A percentile compares a stretch with the other conserved stretches of the same genome.
These are phyloP conservation scores for Selaginella tamariscina DNA, from an alignment of 75 land plant species.

Conservation along the genomic window DNA sequence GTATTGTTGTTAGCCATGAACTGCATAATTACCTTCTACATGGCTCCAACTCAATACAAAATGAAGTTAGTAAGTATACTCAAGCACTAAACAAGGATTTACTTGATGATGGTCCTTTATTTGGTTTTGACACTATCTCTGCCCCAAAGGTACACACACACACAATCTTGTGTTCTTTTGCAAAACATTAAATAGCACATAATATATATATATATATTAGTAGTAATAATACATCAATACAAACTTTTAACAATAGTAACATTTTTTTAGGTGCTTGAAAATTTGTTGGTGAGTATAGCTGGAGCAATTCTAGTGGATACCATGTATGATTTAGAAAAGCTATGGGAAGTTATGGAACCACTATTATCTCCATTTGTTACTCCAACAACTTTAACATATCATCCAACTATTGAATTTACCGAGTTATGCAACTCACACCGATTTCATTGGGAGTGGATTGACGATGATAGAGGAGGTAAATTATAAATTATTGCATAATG, in stretches of 20 bases:
- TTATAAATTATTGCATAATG: slow-evolving; percentile 28
- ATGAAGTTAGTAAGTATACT: background rate
- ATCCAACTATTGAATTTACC: slow-evolving; percentile 50
- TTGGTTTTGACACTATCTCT: background rate
- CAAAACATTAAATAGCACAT: background rate
- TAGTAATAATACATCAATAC: no score
- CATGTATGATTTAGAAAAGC: slow-evolving; percentile 45
- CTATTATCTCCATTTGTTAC: slow-evolving; percentile 82
- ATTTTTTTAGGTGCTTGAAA: background rate
- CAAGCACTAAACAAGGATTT: background rate
- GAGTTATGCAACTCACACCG: slow-evolving; percentile 56
- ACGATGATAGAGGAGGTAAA: no score
- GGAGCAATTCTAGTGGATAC: slow-evolving; percentile 81
- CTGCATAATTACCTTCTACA: slow-evolving; percentile 64
- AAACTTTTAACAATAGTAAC: no score
- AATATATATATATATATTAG: no score
- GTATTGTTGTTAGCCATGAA: slow-evolving; percentile 53
- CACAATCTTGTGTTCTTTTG: background rate
- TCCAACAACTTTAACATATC: slow-evolving; percentile 59
- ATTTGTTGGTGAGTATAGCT: slow-evolving; percentile 69
- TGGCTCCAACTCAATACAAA: slow-evolving; percentile 38
- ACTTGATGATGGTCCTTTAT: background rate
- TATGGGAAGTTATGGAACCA: slow-evolving; percentile 67
- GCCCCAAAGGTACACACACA: background rate
- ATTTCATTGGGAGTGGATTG: no score